A percentile compares a stretch with the other conserved stretches of the same genome.
Evolutionary conservation across 139 green algal genomes (phyloP).

Genomic region (Ostreobium quekettii): DNA sequence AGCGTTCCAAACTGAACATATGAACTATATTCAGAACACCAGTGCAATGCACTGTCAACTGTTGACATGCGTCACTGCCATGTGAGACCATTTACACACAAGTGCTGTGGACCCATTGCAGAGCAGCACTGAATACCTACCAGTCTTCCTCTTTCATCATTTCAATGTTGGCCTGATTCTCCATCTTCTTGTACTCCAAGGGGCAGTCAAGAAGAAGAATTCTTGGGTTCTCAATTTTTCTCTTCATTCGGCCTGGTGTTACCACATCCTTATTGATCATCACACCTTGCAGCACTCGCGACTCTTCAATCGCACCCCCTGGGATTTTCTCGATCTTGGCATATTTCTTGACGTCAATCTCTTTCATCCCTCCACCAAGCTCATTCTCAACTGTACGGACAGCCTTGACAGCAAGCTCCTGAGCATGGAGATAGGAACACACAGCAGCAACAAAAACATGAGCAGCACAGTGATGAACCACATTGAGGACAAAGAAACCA

Average conservation of each 20-base stretch:
- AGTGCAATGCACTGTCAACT: too few species aligned
- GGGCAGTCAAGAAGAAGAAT: constrained; percentile 97
- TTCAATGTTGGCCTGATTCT: constrained; percentile 98
- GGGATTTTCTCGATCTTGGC: constrained; percentile 98
- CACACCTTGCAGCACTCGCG: constrained; percentile 78
- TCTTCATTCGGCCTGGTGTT: constrained; percentile 83
- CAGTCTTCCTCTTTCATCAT: constrained; percentile 95
- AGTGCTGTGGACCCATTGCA: too few species aligned
- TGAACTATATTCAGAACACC: too few species aligned
- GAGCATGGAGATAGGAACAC: background rate
- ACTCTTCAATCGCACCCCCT: constrained; percentile 73
- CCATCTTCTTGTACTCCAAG: constrained; percentile 99
- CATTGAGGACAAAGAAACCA: too few species aligned
- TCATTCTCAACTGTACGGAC: constrained; percentile 70
- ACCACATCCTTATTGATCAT: constrained; percentile 99
- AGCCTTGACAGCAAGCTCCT: constrained; percentile 91
- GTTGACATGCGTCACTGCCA: too few species aligned
- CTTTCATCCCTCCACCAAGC: constrained; percentile 49
- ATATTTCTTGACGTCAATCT: constrained; percentile 99
- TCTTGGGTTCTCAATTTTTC: constrained; percentile 85
- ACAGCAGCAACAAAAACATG: too few species aligned
- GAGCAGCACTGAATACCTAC: constrained; percentile 19
- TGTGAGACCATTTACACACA: too few species aligned
- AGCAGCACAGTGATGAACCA: too few species aligned
- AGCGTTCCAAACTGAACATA: too few species aligned